Percentiles rank a stretch among this genome's conserved stretches.
Conservation (phyloP, 768 basidiomycete genomes). For the Boletus subcaerulescens region DNA sequence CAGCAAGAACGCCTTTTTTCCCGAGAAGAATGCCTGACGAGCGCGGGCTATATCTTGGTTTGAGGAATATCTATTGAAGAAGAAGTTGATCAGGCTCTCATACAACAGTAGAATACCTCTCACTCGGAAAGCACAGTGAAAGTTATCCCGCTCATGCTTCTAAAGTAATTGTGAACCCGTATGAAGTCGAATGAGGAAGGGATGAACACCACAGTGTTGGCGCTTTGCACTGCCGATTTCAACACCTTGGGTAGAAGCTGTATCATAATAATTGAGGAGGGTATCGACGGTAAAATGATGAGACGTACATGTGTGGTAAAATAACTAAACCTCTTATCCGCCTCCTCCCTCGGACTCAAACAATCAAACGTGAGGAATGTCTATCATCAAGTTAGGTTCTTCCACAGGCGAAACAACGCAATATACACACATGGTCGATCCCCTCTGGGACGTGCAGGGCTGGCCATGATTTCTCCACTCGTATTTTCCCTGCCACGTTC, state of each 20-base stretch:
- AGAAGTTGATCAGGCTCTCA: neutral
- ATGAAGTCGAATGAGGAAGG: slow-evolving; percentile 98
- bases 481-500: slow-evolving; percentile 84
- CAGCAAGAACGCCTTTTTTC: slow-evolving; percentile 81
- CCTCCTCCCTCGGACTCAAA: slow-evolving; percentile 66
- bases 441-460: slow-evolving; percentile 81
- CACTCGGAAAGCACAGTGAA: slow-evolving; percentile 91
- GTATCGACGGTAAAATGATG: neutral
- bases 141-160: slow-evolving; percentile 63
- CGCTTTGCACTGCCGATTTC: slow-evolving; percentile 91
- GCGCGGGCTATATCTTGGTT: slow-evolving; percentile 94
- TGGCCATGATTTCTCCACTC: slow-evolving; percentile 63
- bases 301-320: slow-evolving; percentile 77
- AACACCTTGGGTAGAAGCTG: slow-evolving; percentile 79
- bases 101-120: slow-evolving; percentile 14
- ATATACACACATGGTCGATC: slow-evolving; percentile 64
- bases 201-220: slow-evolving; percentile 84
- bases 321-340: slow-evolving; percentile 81
- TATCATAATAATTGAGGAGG: neutral
- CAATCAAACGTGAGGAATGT: slow-evolving; percentile 76
- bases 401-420: neutral
- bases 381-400: slow-evolving; percentile 35
- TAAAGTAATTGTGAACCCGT: slow-evolving; percentile 82
- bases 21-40: slow-evolving; percentile 87
- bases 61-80: slow-evolving; percentile 69